Conservation (phyloP, 2,329 filamentous ascomycete species). For the Talaromyces atroroseus region DNA sequence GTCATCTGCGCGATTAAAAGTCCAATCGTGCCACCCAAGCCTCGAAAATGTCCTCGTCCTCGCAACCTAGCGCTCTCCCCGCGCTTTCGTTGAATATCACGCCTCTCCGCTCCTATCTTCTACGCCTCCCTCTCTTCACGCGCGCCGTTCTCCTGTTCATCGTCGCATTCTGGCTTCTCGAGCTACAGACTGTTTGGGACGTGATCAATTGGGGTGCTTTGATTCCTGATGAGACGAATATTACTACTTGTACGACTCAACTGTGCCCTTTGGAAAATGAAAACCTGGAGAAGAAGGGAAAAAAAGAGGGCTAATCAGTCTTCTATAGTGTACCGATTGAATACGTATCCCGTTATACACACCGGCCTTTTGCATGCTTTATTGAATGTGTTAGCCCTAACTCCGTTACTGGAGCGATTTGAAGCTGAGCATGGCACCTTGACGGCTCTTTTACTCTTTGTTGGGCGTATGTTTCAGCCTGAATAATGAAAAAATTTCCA, state of each 20-base stretch:
- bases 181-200: constrained; percentile 65
- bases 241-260: constrained; percentile 58
- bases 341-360: constrained; percentile 88
- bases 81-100: constrained; percentile 61
- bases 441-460: constrained; percentile 78
- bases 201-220: constrained; percentile 72
- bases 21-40: too few relatives aligned
- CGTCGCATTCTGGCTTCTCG: constrained; percentile 61
- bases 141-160: constrained; percentile 64
- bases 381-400: constrained; percentile 72
- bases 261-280: neutral
- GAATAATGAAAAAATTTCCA: neutral
- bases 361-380: constrained; percentile 71
- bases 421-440: constrained; percentile 89
- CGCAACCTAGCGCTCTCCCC: constrained; percentile 41
- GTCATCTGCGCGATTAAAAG: neutral
- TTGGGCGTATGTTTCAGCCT: constrained; percentile 66
- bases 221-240: constrained; percentile 67
- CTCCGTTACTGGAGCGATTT: constrained; percentile 88
- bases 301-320: neutral
- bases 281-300: neutral
- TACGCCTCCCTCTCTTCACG: constrained; percentile 84
- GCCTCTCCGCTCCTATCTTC: constrained; percentile 72
- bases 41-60: constrained; percentile 4
- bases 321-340: constrained; percentile 75